A percentile compares a stretch with the other conserved stretches of the same genome.
Conservation (phyloP, 2,329 filamentous ascomycete genomes). For the Pyrenophora tritici-repentis region DNA sequence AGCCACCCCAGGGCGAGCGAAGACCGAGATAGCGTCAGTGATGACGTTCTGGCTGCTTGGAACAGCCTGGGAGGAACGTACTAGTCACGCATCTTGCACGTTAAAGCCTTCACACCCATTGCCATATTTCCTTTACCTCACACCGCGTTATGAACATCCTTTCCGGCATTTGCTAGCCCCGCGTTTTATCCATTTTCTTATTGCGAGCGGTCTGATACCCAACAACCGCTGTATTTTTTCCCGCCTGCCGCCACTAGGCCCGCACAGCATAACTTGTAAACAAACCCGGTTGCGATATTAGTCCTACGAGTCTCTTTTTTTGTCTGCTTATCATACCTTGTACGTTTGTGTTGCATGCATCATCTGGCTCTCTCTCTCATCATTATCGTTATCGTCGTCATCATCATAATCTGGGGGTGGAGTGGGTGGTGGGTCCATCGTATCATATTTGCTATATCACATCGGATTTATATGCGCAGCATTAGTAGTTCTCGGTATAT, state of each 20-base stretch:
- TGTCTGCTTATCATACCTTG: background rate
- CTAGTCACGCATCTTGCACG: constrained; percentile 2
- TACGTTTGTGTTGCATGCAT: background rate
- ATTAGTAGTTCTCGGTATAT: too few relatives aligned
- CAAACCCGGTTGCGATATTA: background rate
- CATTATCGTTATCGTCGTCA: background rate
- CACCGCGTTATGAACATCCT: background rate
- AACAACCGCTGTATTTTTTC: background rate
- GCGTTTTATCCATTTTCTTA: background rate
- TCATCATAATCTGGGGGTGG: background rate
- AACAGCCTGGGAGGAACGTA: constrained; percentile 51
- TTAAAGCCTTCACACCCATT: background rate
- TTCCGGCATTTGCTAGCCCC: background rate
- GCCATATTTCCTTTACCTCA: background rate
- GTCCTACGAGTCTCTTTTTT: background rate
- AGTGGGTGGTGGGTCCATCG: too few relatives aligned
- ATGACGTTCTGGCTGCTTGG: constrained; percentile 55
- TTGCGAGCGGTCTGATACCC: background rate
- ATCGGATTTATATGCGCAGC: too few relatives aligned
- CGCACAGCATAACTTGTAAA: background rate
- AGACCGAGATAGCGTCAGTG: constrained; percentile 48
- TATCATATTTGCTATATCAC: too few relatives aligned
- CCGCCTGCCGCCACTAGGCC: background rate
- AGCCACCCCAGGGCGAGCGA: constrained; percentile 25
- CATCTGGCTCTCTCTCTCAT: background rate